Percentiles rank a stretch among this genome's conserved stretches.
Conservation (phyloP, 2,329 filamentous ascomycete species). For the Hortaea werneckii region DNA sequence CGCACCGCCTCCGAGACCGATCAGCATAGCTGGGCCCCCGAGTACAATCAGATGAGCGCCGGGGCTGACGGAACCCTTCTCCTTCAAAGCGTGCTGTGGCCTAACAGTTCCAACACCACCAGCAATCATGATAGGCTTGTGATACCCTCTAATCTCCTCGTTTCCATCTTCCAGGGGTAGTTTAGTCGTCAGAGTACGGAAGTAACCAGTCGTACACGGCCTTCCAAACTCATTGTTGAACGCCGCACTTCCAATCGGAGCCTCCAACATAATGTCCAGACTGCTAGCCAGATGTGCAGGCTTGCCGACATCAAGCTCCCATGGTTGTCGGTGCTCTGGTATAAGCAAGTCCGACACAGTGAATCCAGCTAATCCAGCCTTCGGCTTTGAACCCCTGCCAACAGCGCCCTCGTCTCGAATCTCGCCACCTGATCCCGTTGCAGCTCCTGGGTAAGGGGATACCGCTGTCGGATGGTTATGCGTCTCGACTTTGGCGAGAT, state of each 20-base stretch:
- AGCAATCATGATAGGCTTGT: conserved; percentile 98
- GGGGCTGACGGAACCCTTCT: conserved; percentile 64
- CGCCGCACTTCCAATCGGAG: conserved; percentile 83
- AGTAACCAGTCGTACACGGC: conserved; percentile 79
- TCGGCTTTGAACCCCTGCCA: conserved; percentile 82
- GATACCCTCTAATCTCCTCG: conserved; percentile 75
- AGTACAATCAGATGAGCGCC: conserved; percentile 90
- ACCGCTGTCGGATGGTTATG: conserved; percentile 97
- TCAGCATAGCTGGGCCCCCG: conserved; percentile 93
- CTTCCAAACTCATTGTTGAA: conserved; percentile 98
- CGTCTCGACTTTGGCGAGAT: conserved; percentile 90
- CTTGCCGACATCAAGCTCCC: conserved; percentile 85
- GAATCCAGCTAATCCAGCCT: conserved; percentile 85
- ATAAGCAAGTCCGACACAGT: conserved; percentile 92
- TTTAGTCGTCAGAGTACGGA: conserved; percentile 74
- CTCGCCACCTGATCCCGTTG: conserved; percentile 89
- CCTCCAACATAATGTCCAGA: conserved; percentile 95
- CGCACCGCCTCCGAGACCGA: conserved; percentile 88
- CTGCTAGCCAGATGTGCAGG: conserved; percentile 88
- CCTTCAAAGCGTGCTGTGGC: conserved; percentile 83
- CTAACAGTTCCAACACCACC: conserved; percentile 88
- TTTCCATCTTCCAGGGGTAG: conserved; percentile 51
- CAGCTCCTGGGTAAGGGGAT: conserved; percentile 83
- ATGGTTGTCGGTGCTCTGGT: conserved; percentile 69
- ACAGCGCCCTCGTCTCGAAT: conserved; percentile 94